phyloP scores from a whole-genome alignment of 176 grass and related monocot genomes.

The Tillandsia fasciculata region DNA sequence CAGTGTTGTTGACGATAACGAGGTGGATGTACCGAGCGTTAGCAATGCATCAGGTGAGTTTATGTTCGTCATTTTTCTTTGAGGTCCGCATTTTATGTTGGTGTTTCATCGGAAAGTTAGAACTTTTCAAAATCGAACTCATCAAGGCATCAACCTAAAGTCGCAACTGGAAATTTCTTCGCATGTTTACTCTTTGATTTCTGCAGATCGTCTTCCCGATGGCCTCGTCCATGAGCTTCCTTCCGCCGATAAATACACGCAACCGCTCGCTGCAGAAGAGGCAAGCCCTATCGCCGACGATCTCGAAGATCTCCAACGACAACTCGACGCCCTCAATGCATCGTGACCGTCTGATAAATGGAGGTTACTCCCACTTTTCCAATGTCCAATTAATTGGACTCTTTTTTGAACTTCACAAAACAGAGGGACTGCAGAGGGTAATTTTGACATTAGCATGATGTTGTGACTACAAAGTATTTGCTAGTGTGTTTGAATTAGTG shows the following conservation, averaged over 20 bases:
- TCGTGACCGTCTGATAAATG: constrained; percentile 16
- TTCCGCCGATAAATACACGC: constrained; percentile 45
- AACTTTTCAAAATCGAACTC: too few species aligned
- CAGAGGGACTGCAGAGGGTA: too few species aligned
- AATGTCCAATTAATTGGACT: background rate
- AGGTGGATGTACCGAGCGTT: constrained; percentile 17
- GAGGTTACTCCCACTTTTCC: background rate
- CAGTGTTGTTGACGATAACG: constrained; percentile 70
- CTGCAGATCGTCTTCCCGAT: constrained; percentile 73
- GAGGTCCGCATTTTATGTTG: too few species aligned
- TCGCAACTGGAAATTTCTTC: background rate
- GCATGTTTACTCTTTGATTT: background rate
- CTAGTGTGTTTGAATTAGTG: too few species aligned
- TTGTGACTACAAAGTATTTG: too few species aligned
- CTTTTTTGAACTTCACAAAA: too few species aligned
- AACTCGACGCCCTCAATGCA: constrained; percentile 73
- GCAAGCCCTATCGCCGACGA: constrained; percentile 39
- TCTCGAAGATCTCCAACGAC: constrained; percentile 77
- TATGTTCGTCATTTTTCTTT: too few species aligned
- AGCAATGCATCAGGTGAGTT: constrained; percentile 14
- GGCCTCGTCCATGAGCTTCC: constrained; percentile 89
- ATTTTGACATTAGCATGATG: too few species aligned
- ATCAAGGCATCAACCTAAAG: too few species aligned
- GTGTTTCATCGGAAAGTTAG: too few species aligned
- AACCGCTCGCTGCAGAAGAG: constrained; percentile 18